phyloP scores from a whole-genome alignment of 2,329 filamentous ascomycete genomes.

The Paramyrothecium sp. region DNA sequence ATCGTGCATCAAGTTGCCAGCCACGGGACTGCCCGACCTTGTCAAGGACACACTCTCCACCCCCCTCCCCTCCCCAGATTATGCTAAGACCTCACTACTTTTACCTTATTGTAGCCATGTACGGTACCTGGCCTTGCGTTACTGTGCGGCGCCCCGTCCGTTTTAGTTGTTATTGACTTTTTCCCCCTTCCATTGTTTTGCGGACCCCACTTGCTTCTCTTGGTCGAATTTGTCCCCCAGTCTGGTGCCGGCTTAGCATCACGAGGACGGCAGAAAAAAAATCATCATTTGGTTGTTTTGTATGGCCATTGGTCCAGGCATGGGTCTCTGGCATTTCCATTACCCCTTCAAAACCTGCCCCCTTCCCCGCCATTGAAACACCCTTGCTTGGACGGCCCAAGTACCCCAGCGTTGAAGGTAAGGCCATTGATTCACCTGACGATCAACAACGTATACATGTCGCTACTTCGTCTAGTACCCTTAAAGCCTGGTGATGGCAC shows the following conservation, averaged over 20 bases:
- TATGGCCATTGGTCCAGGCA: background rate
- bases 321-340: constrained; percentile 4
- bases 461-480: no score
- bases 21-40: constrained; percentile 17
- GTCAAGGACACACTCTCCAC: background rate
- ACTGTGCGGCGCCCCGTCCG: no score
- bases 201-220: background rate
- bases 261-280: constrained; percentile 23
- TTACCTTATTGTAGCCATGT: no score
- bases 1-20: constrained; percentile 27
- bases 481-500: no score
- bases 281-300: background rate
- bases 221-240: background rate
- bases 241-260: constrained; percentile 19
- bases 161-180: no score
- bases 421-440: background rate
- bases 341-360: background rate
- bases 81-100: background rate
- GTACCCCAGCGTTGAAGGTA: background rate
- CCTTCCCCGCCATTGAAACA: background rate
- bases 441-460: no score
- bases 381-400: background rate
- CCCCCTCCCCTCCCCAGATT: background rate
- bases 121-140: no score
- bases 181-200: background rate